Evolutionary conservation across 176 grass and related monocot species (phyloP), one percentile per base, ranked within the genome.

Genomic region (Oropetium thomaeum): DNA sequence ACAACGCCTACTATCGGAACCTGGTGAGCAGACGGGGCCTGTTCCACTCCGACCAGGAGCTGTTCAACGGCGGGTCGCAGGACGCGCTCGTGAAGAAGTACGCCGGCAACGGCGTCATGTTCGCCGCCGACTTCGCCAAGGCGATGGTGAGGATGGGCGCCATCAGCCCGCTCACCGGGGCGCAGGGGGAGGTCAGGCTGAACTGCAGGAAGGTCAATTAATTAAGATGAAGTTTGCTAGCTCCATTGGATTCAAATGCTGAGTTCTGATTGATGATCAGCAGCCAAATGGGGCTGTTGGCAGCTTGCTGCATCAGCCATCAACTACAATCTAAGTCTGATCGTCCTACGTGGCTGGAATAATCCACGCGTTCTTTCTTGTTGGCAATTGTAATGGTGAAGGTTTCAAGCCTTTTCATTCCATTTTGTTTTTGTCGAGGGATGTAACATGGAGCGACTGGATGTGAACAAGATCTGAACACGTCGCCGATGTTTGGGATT

Each of bases 31-130:
- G 12, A 59, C 75, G 22, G n/a, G 90, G 76, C 0, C 83, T 93
- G 38, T 77, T 93, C 49, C 87, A 89, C 67, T 89, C 90, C 1
- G 90, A 93, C 69, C 90, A 93, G 73, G 87, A 93, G 77, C 84
- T 93, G 0, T 93, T 79, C 84, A 87, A 22, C 47, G 78, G 74
- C 54, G 87, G 87, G 0, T 84, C 87, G 42, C 90, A 93, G 83
- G 90, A 93, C 61, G n/a, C n/a, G 31, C 43, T 87, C 44, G 90
- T 89, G 74, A 62, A 3, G 84, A 44, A 30, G 62, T 93, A 93
- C 84, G 37, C 49, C 25, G 38, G 33, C 68, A 87, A 84, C 17
- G 62, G 26, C 0, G 43, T 3, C 0, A 39, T 53, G 60, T 95
- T 95, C 38, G 53, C 75, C 4, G 10, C 16, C 38, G 85, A 95